These are phyloP conservation scores for Handroanthus guayacan DNA, from an alignment of 257 asterid genomes.

Conservation along the genomic window DNA sequence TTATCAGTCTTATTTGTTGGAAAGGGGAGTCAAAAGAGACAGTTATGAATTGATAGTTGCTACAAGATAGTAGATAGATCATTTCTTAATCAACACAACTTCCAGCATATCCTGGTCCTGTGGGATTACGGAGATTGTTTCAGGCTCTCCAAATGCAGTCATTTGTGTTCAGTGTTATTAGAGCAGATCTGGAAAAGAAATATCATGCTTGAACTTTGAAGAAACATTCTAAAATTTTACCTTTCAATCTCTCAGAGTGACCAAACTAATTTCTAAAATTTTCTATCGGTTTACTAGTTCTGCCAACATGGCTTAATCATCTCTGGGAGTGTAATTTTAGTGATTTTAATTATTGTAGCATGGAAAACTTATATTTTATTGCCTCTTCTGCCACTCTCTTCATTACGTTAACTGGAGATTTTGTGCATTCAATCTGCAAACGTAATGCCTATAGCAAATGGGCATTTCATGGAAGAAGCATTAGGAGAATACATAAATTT, in stretches of 20 bases:
- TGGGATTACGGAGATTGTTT: conserved; percentile 9
- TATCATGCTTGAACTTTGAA: not conserved
- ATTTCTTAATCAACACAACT: not conserved
- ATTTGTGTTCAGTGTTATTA: conserved; percentile 5
- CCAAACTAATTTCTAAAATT: not conserved
- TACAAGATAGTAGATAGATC: not conserved
- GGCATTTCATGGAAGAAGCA: conserved; percentile 22
- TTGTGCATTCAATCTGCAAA: conserved; percentile 7
- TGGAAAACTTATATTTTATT: not conserved
- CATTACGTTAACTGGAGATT: conserved; percentile 14
- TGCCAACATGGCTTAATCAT: conserved; percentile 18
- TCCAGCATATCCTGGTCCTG: not conserved
- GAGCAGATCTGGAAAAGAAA: conserved; percentile 16
- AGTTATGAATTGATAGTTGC: not conserved
- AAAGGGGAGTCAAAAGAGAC: conserved; percentile 17
- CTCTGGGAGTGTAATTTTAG: not conserved
- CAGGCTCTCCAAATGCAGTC: not conserved
- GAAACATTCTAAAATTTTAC: not conserved
- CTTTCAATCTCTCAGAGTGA: not conserved
- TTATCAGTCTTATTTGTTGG: not conserved
- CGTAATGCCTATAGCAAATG: conserved; percentile 22
- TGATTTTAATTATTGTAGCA: conserved; percentile 5
- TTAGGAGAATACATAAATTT: conserved; percentile 4
- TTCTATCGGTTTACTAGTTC: not conserved
- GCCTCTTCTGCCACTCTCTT: not conserved